These are phyloP conservation scores for Pezicula rhizophila DNA, from an alignment of 2,329 filamentous ascomycete species.

Conservation along the genomic window DNA sequence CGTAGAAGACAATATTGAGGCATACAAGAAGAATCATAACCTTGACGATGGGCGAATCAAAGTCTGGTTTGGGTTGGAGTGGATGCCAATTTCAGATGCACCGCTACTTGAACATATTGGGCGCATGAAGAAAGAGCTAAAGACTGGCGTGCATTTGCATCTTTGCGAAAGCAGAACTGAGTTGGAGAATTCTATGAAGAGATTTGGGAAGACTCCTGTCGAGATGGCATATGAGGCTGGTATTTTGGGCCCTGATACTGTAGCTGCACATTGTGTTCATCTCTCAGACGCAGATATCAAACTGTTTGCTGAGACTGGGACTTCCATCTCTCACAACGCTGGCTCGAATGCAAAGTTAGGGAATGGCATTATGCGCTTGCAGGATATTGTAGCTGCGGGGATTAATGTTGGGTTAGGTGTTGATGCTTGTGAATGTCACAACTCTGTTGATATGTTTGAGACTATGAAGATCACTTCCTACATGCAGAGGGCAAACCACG, in stretches of 20 bases:
- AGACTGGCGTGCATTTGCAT: conserved; percentile 17
- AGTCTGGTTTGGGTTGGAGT: conserved; percentile 19
- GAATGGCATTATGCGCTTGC: conserved; percentile 15
- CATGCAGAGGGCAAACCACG: conserved; percentile 15
- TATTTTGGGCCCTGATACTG: conserved; percentile 15
- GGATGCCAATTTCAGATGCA: conserved; percentile 16
- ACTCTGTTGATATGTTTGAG: conserved; percentile 23
- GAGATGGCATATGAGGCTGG: conserved; percentile 17
- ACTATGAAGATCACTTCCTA: conserved; percentile 20
- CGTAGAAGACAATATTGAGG: conserved; percentile 15
- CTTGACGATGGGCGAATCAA: conserved; percentile 12
- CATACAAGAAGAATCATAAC: conserved; percentile 11
- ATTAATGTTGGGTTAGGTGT: conserved; percentile 21
- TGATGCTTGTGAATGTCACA: conserved; percentile 23
- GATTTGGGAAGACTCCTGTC: conserved; percentile 15
- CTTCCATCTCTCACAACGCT: conserved; percentile 14
- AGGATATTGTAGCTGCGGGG: conserved; percentile 14
- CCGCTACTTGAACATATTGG: conserved; percentile 12
- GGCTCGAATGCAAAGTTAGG: conserved; percentile 22
- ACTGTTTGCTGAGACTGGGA: conserved; percentile 15
- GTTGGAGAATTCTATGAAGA: conserved; percentile 9
- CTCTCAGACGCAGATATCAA: conserved; percentile 16
- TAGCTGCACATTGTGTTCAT: conserved; percentile 20
- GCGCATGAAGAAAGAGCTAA: conserved; percentile 12
- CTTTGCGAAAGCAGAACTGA: conserved; percentile 17